Base-by-base conservation (phyloP, 2,329 filamentous ascomycete species). In the Plenodomus tracheiphilus region DNA sequence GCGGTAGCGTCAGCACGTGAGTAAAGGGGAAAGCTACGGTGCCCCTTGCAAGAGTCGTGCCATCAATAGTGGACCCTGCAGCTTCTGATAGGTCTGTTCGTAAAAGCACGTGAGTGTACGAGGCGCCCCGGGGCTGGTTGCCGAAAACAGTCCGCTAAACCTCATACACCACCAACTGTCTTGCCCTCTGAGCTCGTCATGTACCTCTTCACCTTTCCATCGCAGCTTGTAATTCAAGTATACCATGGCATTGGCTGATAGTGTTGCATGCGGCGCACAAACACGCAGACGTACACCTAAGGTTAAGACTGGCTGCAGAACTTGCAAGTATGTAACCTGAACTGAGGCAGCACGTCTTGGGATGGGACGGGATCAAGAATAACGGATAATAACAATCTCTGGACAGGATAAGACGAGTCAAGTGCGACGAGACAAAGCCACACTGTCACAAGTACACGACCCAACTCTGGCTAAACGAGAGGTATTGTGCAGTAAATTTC, bases 231-330 rank as follows among this genome's bases (percentile, higher is more conserved):
- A 11, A 16, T 30, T 13, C 35, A 20, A 17, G 19, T 22, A 17
- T n/a, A 47, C n/a, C 10, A 56, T 53, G 50, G 41, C 42, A 15
- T 39, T 38, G 21, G 34, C 45, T 34, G 43, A 43, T 30, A 20
- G 40, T 13, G 10, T n/a, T 19, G 5, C 21, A 11, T 15, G 4
- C 3, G 41, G 39, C 17, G 41, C 42, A 15, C 46, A 43, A 34
- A 39, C 48, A 2, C 52, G 56, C 25, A 56, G 43, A 47, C 48
- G 47, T 30, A 43, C 45, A 32, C 52, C 56, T 4, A 65, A 64
- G 49, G 59, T 64, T 36, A 62, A 54, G 40, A 65, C 61, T 20
- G 62, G 62, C 5, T 65, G 62, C 45, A 48, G 40, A 25, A 65
- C 61, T 9, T 65, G 62, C 59, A 65, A 65, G 61, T 63, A 54